Base-by-base conservation (phyloP, 2,329 filamentous ascomycete species). In the Arachnomyces sp. region DNA sequence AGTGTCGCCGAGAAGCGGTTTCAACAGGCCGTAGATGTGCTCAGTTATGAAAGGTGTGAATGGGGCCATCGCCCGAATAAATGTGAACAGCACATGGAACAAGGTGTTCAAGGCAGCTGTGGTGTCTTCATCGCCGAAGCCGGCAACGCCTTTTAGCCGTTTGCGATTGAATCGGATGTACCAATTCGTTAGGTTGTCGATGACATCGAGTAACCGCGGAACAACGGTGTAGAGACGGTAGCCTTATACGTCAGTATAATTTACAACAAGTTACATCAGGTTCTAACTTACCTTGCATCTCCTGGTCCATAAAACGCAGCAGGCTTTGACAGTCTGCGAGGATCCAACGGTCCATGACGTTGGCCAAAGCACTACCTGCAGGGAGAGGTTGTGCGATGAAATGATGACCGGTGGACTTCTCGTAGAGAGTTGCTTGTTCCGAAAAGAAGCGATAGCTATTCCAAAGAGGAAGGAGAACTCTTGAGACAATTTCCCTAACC, bases 371-470 rank as follows among this genome's bases (percentile, higher is more conserved):
- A n/a, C n/a, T n/a, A n/a, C n/a, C n/a, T n/a, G n/a, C n/a, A n/a
- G n/a, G n/a, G n/a, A n/a, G n/a, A n/a, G n/a, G n/a, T n/a, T n/a
- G n/a, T n/a, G n/a, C n/a, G n/a, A 78, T 63, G 56, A 83, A 95
- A 50, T 92, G 80, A 16, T 85, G 70, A 36, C 78, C 73, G 44
- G 85, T 81, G 14, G 85, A 77, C 74, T 95, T 95, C 73, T 94
- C 93, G 48, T 93, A 69, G 7, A 95, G 73, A 28, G 80, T 72
- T 7, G 88, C 85, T 63, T 95, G 90, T 31, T 86, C 87, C 47
- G 89, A 85, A 50, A 95, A 95, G 71, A 96, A 95, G 61, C 93
- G 90, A 68, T 90, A 95, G 56, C 85, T 92, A 68, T 95, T 96
- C 90, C 90, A 95, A 16, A 95, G 67, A 1, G 90, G 89, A 29